Percentiles rank a stretch among this genome's conserved stretches.
phyloP scores from a whole-genome alignment of 2,329 filamentous ascomycete genomes.

The Grosmannia clavigera region DNA sequence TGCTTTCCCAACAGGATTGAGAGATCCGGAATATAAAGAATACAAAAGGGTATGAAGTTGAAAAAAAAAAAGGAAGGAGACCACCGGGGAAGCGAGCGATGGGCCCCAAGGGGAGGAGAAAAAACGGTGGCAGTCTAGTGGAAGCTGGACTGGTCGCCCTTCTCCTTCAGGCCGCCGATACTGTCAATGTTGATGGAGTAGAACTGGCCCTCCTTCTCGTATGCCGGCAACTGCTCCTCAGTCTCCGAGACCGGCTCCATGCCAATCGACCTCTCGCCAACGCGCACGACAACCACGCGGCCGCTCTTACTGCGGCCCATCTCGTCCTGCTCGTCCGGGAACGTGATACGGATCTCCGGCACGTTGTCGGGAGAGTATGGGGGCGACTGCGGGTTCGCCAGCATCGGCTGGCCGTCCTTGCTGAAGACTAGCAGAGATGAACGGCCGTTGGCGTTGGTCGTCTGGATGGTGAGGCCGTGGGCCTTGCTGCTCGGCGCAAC shows the following conservation, averaged over 20 bases:
- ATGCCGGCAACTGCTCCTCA: slow-evolving; percentile 71
- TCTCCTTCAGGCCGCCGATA: slow-evolving; percentile 90
- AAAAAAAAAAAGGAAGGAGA: background rate
- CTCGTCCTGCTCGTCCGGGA: slow-evolving; percentile 89
- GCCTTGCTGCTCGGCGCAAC: slow-evolving; percentile 29
- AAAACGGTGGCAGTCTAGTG: slow-evolving; percentile 10
- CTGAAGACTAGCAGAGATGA: slow-evolving; percentile 62
- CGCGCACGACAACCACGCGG: slow-evolving; percentile 79
- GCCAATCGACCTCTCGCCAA: slow-evolving; percentile 78
- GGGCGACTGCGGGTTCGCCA: slow-evolving; percentile 61
- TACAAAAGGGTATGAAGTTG: background rate
- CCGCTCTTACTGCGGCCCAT: slow-evolving; percentile 70
- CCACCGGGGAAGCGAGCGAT: background rate
- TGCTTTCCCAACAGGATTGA: background rate
- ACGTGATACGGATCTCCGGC: slow-evolving; percentile 95
- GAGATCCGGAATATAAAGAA: background rate
- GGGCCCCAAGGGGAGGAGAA: background rate
- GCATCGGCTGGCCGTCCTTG: slow-evolving; percentile 63
- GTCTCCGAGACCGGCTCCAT: slow-evolving; percentile 78
- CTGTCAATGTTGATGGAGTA: slow-evolving; percentile 90
- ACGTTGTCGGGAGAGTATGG: slow-evolving; percentile 71
- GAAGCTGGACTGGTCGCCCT: slow-evolving; percentile 38
- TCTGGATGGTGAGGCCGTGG: slow-evolving; percentile 45
- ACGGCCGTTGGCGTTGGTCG: slow-evolving; percentile 33
- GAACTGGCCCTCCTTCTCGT: slow-evolving; percentile 76